These are phyloP conservation scores for Pleodorina starrii DNA, from an alignment of 139 green algal species.

Conservation along the genomic window DNA sequence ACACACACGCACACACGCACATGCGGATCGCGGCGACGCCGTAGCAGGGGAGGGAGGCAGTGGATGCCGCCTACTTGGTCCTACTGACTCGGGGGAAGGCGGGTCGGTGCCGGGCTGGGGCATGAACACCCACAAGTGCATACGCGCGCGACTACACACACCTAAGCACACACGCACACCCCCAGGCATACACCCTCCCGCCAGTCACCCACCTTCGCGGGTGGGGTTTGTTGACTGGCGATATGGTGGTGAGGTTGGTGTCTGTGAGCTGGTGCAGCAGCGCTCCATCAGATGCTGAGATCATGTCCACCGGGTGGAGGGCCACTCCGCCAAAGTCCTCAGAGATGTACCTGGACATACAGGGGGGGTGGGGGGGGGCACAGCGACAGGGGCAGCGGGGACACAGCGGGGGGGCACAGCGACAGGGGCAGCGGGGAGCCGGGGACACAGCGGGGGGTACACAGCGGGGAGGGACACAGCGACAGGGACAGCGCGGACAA, in stretches of 20 bases:
- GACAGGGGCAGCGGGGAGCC: too few relatives aligned
- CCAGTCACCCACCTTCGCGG: conserved; percentile 72
- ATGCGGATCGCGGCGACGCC: too few relatives aligned
- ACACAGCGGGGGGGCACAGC: too few relatives aligned
- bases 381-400: background rate
- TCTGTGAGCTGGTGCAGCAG: conserved; percentile 79
- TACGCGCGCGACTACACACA: too few relatives aligned
- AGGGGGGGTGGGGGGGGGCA: background rate
- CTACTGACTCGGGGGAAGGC: too few relatives aligned
- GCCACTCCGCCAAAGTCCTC: conserved; percentile 88
- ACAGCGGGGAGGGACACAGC: background rate
- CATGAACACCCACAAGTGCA: too few relatives aligned
- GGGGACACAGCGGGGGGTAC: background rate
- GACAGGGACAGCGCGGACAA: background rate
- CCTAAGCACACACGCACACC: too few relatives aligned
- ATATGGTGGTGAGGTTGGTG: conserved; percentile 88
- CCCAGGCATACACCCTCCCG: too few relatives aligned
- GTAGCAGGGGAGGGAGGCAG: too few relatives aligned
- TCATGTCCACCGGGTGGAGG: conserved; percentile 91
- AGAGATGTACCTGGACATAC: conserved; percentile 85
- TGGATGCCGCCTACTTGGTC: too few relatives aligned
- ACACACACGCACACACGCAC: too few relatives aligned
- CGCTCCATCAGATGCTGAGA: conserved; percentile 78
- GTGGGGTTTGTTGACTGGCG: conserved; percentile 90
- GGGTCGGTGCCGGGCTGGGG: too few relatives aligned